phyloP scores from a whole-genome alignment of 768 basidiomycete genomes.

The Tylopilus subfusipes region DNA sequence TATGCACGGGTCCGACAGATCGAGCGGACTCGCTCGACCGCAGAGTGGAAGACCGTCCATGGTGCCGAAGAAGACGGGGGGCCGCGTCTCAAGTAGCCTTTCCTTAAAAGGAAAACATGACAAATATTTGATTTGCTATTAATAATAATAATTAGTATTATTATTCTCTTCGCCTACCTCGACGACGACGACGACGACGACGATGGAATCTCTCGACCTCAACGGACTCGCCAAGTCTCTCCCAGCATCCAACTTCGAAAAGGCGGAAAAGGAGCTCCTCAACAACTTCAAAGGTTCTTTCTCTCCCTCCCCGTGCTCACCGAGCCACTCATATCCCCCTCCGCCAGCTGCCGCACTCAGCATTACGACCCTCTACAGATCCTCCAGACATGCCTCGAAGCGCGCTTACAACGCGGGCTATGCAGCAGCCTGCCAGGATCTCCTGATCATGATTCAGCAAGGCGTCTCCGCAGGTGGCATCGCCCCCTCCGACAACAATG shows the following conservation, averaged over 20 bases:
- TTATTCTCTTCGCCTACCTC: background rate
- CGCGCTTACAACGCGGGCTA: constrained; percentile 80
- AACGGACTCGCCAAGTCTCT: constrained; percentile 76
- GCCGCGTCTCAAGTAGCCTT: too few relatives aligned
- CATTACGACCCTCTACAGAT: constrained; percentile 81
- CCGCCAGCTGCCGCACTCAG: constrained; percentile 72
- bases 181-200: constrained; percentile 11
- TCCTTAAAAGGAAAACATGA: background rate
- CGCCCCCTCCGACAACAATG: constrained; percentile 39
- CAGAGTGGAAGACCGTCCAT: constrained; percentile 18
- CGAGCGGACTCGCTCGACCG: constrained; percentile 20
- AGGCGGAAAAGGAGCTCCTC: constrained; percentile 75
- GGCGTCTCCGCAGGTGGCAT: constrained; percentile 65
- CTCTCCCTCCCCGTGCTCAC: background rate
- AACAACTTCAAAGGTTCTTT: constrained; percentile 76
- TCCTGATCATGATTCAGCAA: constrained; percentile 79
- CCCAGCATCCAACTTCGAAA: constrained; percentile 63
- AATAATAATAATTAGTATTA: background rate
- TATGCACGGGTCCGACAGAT: constrained; percentile 46
- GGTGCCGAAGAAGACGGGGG: background rate
- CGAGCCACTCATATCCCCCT: constrained; percentile 19
- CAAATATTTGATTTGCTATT: constrained; percentile 1
- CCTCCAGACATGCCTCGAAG: constrained; percentile 73
- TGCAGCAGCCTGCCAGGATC: constrained; percentile 73
- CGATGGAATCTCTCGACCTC: constrained; percentile 75